A percentile compares a stretch with the other conserved stretches of the same genome.
Evolutionary conservation across 1,139 yeast species (phyloP).

Genomic region (Nadsonia starkeyi-henricii): DNA sequence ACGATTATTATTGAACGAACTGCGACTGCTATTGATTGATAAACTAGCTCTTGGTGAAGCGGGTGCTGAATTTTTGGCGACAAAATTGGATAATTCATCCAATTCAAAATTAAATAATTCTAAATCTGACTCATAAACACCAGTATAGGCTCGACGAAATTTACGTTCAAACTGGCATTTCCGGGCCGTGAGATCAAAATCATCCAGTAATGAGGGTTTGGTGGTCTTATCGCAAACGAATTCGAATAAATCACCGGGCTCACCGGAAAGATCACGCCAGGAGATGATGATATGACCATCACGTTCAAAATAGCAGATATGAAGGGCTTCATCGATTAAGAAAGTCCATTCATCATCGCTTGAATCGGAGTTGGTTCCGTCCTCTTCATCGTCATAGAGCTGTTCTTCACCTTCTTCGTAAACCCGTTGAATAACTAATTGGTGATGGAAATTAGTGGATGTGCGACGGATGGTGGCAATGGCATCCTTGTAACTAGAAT

Average conservation of each 20-base stretch:
- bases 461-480: slow-evolving; percentile 59
- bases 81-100: slow-evolving; percentile 4
- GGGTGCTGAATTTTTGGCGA: background rate
- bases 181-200: slow-evolving; percentile 49
- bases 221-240: slow-evolving; percentile 60
- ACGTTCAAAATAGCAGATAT: slow-evolving; percentile 32
- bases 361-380: slow-evolving; percentile 35
- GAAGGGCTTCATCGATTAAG: slow-evolving; percentile 48
- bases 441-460: slow-evolving; percentile 51
- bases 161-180: slow-evolving; percentile 68
- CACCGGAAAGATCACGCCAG: slow-evolving; percentile 80
- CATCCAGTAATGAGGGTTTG: slow-evolving; percentile 41
- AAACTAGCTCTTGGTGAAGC: background rate
- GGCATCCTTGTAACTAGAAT: slow-evolving; percentile 46
- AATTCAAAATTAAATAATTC: slow-evolving; percentile 40
- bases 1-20: background rate
- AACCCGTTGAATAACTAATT: slow-evolving; percentile 56
- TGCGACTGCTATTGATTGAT: background rate
- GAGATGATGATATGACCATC: slow-evolving; percentile 41
- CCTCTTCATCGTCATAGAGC: slow-evolving; percentile 44
- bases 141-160: slow-evolving; percentile 41
- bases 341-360: slow-evolving; percentile 47
- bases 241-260: slow-evolving; percentile 74
- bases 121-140: slow-evolving; percentile 35
- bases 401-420: slow-evolving; percentile 52